A percentile compares a stretch with the other conserved stretches of the same genome.
phyloP scores from a whole-genome alignment of 441 rosid species.

The Dalechampia spathulata region DNA sequence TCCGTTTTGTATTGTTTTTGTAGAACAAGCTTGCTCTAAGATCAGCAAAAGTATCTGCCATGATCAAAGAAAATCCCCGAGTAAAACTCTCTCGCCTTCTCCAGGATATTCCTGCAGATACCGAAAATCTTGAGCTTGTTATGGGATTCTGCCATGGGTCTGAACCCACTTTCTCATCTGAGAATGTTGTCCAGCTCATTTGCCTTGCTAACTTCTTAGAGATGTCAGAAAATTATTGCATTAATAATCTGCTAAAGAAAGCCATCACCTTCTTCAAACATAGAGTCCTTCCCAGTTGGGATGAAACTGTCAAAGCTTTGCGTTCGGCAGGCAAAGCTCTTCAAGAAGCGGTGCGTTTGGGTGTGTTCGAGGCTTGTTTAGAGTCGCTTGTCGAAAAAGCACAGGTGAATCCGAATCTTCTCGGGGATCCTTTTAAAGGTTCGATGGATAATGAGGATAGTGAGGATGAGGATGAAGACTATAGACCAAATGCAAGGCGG shows the following conservation, averaged over 20 bases:
- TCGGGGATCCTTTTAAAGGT: conserved; percentile 36
- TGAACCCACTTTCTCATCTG: conserved; percentile 39
- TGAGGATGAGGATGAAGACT: conserved; percentile 20
- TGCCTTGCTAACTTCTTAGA: conserved; percentile 54
- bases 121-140: conserved; percentile 43
- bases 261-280: conserved; percentile 51
- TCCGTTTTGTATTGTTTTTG: neutral
- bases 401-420: conserved; percentile 34
- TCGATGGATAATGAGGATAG: conserved; percentile 9
- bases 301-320: conserved; percentile 55
- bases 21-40: conserved; percentile 59
- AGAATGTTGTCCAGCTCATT: conserved; percentile 51
- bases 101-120: conserved; percentile 45
- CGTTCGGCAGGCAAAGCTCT: conserved; percentile 25
- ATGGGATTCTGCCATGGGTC: conserved; percentile 74
- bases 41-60: conserved; percentile 51
- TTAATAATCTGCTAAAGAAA: conserved; percentile 51
- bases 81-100: conserved; percentile 33
- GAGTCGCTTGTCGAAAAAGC: conserved; percentile 56
- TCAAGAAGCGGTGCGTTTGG: conserved; percentile 29
- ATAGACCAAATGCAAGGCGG: conserved; percentile 56
- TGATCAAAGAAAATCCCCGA: conserved; percentile 29
- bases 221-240: conserved; percentile 59
- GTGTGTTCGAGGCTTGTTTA: conserved; percentile 52
- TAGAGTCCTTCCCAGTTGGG: conserved; percentile 60